phyloP scores from a whole-genome alignment of 139 green algal species.

The Dunaliella sp. region DNA sequence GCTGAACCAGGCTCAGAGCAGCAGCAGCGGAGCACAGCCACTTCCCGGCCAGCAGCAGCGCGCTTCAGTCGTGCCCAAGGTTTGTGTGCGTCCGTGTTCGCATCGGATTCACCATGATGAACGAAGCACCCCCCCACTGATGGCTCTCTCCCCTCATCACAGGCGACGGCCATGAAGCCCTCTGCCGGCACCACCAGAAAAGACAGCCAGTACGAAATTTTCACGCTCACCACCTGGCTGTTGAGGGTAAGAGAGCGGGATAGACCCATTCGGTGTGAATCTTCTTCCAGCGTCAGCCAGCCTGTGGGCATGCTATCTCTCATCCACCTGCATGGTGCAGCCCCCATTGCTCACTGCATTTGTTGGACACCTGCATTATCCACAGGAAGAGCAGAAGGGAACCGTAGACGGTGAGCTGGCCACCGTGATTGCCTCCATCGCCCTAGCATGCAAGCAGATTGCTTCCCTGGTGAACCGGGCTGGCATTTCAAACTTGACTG shows the following conservation, averaged over 20 bases:
- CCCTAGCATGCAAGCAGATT: conserved; percentile 98
- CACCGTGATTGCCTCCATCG: conserved; percentile 90
- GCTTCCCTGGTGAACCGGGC: conserved; percentile 85
- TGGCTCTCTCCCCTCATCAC: neutral
- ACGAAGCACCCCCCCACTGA: neutral
- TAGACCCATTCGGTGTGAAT: neutral
- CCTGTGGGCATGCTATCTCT: neutral
- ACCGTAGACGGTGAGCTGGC: conserved; percentile 90
- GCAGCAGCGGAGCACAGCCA: neutral
- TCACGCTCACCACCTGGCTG: conserved; percentile 84
- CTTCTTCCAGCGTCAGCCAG: neutral
- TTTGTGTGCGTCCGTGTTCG: neutral
- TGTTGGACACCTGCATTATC: neutral
- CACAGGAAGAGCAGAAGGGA: conserved; percentile 76
- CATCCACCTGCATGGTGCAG: neutral
- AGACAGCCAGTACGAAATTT: conserved; percentile 62
- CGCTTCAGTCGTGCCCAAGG: neutral
- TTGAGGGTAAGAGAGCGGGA: conserved; percentile 61
- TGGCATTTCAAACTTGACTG: conserved; percentile 93
- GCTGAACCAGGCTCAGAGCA: neutral
- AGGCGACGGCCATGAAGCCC: neutral
- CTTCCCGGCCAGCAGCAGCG: neutral
- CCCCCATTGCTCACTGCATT: too few relatives aligned
- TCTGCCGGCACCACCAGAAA: neutral
- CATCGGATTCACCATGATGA: neutral